Conservation (phyloP, 306 rosid genomes). For the Pyrus betulifolia region DNA sequence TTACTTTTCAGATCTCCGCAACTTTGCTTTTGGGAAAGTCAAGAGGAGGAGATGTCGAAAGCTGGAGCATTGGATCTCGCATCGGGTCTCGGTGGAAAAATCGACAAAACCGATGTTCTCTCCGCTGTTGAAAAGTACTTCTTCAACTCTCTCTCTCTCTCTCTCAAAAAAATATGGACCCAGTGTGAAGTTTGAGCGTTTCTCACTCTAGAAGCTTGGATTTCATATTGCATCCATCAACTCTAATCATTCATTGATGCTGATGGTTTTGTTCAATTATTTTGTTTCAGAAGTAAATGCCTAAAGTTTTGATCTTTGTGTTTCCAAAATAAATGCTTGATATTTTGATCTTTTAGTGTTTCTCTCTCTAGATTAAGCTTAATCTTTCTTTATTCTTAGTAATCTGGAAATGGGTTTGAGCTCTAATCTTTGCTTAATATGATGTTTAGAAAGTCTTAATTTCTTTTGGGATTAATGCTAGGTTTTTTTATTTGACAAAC, state of each 20-base stretch:
- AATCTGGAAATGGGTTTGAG: background rate
- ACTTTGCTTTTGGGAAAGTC: background rate
- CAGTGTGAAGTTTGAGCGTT: background rate
- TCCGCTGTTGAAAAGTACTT: conserved; percentile 68
- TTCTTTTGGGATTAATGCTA: background rate
- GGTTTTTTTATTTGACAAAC: no score
- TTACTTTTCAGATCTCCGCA: background rate
- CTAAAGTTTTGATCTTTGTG: background rate
- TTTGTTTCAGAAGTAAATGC: background rate
- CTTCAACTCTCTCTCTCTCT: background rate
- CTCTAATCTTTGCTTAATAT: background rate
- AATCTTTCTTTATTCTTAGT: background rate
- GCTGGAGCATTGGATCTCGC: conserved; percentile 78
- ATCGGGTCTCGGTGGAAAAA: conserved; percentile 78
- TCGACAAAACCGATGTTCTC: conserved; percentile 57
- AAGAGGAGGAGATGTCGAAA: conserved; percentile 27
- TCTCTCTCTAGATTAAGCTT: background rate
- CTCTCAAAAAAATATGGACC: background rate
- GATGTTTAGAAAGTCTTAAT: background rate
- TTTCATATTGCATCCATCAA: background rate
- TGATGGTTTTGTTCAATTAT: background rate
- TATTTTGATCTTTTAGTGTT: background rate
- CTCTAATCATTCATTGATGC: background rate
- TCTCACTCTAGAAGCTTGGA: background rate
- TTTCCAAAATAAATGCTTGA: background rate